Evolutionary conservation across 257 asterid species (phyloP), one percentile per base, ranked within the genome.

Genomic region (Scutellaria galericulata): DNA sequence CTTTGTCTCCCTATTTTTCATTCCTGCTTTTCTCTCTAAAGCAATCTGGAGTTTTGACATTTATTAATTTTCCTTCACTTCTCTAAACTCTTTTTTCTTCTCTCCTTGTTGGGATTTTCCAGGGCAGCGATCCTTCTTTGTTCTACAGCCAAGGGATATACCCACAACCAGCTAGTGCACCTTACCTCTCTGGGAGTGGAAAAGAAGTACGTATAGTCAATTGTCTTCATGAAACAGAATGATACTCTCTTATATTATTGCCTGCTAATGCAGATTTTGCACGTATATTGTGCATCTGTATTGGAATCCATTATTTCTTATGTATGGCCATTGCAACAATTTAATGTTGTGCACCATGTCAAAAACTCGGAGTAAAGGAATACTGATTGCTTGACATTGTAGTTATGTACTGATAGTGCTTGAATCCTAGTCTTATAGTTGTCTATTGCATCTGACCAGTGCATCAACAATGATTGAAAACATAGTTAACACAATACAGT

Each of bases 71-170:
- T 48, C 11, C 2, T 64, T 75, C 18, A 63, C 46, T 75, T 59
- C 60, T 53, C 77, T 71, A 41, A 64, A 6, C 64, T 56, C 18
- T 45, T 6, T 3, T 56, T 45, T n/a, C 35, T 45, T 74, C 64
- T 76, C 58, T 66, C 7, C 63, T 27, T 64, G 51, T 79, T 85
- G 50, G 41, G 53, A 75, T 64, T 67, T 71, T 78, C 22, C 88
- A 92, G 97, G 90, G 86, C 11, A 83, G 58, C 37, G 92, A 91
- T 76, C 88, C 95, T 73, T 89, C 92, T 60, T 47, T 84, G 73
- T 92, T 88, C 77, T 86, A 86, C 82, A 88, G 91, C 82, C 94
- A 89, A 83, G 96, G 96, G 81, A 76, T 90, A 79, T 85, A 90
- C 75, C 96, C 96, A 7, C 98, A 92, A 62, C 98, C 96, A 31